Percentiles rank a stretch among this genome's conserved stretches.
phyloP scores from a whole-genome alignment of 2,329 filamentous ascomycete species.

The Lasiodiplodia hormozganensis region DNA sequence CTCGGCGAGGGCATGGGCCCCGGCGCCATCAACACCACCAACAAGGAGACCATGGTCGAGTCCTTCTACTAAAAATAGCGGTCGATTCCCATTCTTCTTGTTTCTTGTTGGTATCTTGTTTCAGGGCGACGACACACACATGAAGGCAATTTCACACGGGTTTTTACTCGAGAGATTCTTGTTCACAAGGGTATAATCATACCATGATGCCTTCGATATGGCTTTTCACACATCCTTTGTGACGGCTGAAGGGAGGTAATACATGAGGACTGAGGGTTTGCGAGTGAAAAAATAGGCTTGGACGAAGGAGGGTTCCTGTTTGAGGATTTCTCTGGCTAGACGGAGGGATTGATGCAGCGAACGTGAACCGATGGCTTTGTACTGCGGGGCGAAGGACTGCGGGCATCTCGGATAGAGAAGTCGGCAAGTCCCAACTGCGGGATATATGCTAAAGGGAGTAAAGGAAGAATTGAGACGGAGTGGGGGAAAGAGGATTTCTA shows the following conservation, averaged over 20 bases:
- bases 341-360: neutral
- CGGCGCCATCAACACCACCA: slow-evolving; percentile 77
- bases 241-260: neutral
- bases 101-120: neutral
- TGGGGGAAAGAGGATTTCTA: neutral
- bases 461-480: neutral
- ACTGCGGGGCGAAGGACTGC: neutral
- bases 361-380: neutral
- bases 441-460: neutral
- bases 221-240: neutral
- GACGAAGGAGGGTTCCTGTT: neutral
- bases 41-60: slow-evolving; percentile 99
- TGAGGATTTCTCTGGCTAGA: neutral
- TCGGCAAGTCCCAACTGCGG: neutral
- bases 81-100: neutral
- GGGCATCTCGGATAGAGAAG: neutral
- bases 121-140: neutral
- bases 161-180: neutral
- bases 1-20: slow-evolving; percentile 84
- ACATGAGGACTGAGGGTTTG: neutral
- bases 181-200: neutral
- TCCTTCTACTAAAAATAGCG: slow-evolving; percentile 80
- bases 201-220: neutral
- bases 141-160: neutral
- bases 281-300: neutral